A percentile compares a stretch with the other conserved stretches of the same genome.
phyloP scores from a whole-genome alignment of 306 rosid genomes.

The Prunus padus region DNA sequence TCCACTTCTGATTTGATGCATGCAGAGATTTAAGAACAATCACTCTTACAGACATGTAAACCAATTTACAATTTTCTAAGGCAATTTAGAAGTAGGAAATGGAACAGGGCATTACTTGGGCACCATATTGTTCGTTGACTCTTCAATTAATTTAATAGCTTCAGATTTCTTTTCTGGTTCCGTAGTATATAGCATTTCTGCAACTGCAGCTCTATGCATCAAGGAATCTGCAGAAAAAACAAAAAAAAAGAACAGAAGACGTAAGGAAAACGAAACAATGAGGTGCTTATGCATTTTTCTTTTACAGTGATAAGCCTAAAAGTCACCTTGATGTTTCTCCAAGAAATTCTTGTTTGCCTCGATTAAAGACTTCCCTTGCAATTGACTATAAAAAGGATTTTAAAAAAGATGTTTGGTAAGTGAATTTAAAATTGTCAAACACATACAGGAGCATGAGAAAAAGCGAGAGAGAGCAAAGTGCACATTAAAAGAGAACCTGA shows the following conservation, averaged over 20 bases:
- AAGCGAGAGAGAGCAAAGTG: background rate
- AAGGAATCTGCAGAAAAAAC: constrained; percentile 66
- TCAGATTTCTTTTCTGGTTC: constrained; percentile 66
- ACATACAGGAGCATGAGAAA: background rate
- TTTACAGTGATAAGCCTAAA: constrained; percentile 3
- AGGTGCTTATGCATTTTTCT: background rate
- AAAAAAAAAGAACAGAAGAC: background rate
- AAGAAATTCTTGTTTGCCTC: constrained; percentile 74
- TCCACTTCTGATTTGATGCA: constrained; percentile 52
- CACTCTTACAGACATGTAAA: background rate
- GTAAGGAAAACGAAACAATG: constrained; percentile 13
- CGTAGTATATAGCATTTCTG: constrained; percentile 68
- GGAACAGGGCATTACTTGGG: constrained; percentile 46
- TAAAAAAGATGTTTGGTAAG: constrained; percentile 18
- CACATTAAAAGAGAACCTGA: constrained; percentile 53
- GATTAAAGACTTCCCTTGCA: constrained; percentile 71
- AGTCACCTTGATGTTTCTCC: constrained; percentile 74
- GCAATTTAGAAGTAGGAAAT: background rate
- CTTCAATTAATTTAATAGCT: constrained; percentile 76
- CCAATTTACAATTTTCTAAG: constrained; percentile 18
- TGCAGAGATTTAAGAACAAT: constrained; percentile 13
- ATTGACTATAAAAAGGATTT: constrained; percentile 50
- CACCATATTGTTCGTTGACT: constrained; percentile 53
- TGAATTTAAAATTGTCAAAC: background rate
- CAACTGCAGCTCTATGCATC: constrained; percentile 86